Percentiles rank a stretch among this genome's conserved stretches.
These are phyloP conservation scores for Chlorella sp. DNA, from an alignment of 139 green algal genomes.

Conservation along the genomic window DNA sequence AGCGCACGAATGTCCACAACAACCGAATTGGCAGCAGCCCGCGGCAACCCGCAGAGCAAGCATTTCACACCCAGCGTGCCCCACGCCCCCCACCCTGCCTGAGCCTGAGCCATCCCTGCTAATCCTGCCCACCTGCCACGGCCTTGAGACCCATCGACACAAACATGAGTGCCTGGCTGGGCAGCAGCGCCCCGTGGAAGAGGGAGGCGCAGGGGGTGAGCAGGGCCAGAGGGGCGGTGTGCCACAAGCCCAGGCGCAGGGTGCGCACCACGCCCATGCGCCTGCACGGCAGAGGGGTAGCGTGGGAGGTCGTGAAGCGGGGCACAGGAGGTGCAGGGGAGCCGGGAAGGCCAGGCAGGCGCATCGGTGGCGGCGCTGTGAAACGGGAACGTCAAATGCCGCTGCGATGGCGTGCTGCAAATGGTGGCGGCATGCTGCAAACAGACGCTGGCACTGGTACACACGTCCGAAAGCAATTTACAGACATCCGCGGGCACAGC, in stretches of 20 bases:
- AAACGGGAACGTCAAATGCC: too few species aligned
- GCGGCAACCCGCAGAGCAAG: too few species aligned
- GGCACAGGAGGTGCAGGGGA: background rate
- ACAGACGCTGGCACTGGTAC: too few species aligned
- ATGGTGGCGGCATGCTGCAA: background rate
- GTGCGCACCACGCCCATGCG: constrained; percentile 34
- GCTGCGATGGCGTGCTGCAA: background rate
- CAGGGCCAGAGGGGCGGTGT: constrained; percentile 37
- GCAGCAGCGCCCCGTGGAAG: background rate
- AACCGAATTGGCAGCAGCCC: too few species aligned
- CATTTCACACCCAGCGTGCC: too few species aligned
- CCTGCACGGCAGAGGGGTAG: background rate
- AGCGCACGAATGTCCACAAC: too few species aligned
- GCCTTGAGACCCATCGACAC: constrained; percentile 25
- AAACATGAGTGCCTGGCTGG: constrained; percentile 37
- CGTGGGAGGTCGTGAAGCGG: background rate
- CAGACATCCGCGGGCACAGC: background rate
- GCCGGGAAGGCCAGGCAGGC: background rate
- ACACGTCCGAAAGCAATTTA: too few species aligned
- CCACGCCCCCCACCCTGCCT: too few species aligned
- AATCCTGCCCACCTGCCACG: background rate
- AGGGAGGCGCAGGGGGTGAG: constrained; percentile 55
- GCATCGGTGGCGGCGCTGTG: background rate
- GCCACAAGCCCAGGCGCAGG: constrained; percentile 47
- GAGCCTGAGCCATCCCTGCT: background rate